Percentiles rank a stretch among this genome's conserved stretches.
Conservation (phyloP, 208 protist species). For the Lotmaria passim region DNA sequence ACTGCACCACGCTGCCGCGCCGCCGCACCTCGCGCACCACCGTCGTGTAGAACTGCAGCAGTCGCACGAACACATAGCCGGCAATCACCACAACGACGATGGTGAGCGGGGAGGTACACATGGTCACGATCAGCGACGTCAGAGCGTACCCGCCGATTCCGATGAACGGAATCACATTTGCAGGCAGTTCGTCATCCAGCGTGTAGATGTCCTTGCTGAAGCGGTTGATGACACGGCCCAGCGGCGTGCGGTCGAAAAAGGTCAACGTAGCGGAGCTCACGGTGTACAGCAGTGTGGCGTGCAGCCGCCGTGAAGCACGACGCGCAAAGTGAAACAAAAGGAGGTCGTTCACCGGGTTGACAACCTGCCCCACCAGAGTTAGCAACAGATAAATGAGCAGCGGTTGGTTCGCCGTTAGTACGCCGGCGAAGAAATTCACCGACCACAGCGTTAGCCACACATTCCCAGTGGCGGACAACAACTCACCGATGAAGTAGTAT, state of each 20-base stretch:
- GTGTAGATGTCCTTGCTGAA: slow-evolving; percentile 79
- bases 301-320: slow-evolving; percentile 43
- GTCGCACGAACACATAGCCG: slow-evolving; percentile 57
- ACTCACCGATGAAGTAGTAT: slow-evolving; percentile 39
- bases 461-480: slow-evolving; percentile 16
- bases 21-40: slow-evolving; percentile 89
- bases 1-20: slow-evolving; percentile 83
- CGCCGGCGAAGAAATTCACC: slow-evolving; percentile 34
- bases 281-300: slow-evolving; percentile 54
- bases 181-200: slow-evolving; percentile 78
- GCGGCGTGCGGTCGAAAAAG: slow-evolving; percentile 67
- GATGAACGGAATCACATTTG: slow-evolving; percentile 38
- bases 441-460: slow-evolving; percentile 76
- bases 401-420: slow-evolving; percentile 24
- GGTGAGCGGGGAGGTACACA: slow-evolving; percentile 25
- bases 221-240: slow-evolving; percentile 80
- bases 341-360: slow-evolving; percentile 8
- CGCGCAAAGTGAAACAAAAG: slow-evolving; percentile 38
- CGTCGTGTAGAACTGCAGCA: slow-evolving; percentile 89
- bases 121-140: slow-evolving; percentile 28
- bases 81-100: slow-evolving; percentile 47
- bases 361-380: slow-evolving; percentile 7
- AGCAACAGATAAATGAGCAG: slow-evolving; percentile 27
- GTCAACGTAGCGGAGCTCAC: slow-evolving; percentile 47
- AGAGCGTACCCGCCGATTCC: slow-evolving; percentile 18